Evolutionary conservation across 2,329 filamentous ascomycete genomes (phyloP).

Genomic region (Aspergillus clavatus): DNA sequence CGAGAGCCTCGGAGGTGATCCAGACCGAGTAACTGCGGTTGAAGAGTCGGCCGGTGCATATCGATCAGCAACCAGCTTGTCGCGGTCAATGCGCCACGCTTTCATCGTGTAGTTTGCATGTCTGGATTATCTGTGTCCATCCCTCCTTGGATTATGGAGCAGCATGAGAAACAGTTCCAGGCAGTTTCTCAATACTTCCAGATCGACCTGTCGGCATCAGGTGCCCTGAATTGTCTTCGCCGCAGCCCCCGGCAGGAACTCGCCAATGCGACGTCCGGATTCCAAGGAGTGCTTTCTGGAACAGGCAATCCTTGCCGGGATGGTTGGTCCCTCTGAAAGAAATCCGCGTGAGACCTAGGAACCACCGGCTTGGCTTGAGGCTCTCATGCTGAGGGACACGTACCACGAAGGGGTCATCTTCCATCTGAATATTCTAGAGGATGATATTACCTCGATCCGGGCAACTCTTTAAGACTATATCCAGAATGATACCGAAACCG

Average conservation of each 20-base stretch:
- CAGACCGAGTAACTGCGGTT: slow-evolving; percentile 26
- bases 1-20: slow-evolving; percentile 29
- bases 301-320: slow-evolving; percentile 26
- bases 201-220: slow-evolving; percentile 11
- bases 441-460: slow-evolving; percentile 14
- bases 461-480: slow-evolving; percentile 10
- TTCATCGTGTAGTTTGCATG: slow-evolving; percentile 24
- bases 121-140: slow-evolving; percentile 20
- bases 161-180: slow-evolving; percentile 20
- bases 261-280: slow-evolving; percentile 18
- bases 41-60: slow-evolving; percentile 26
- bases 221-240: slow-evolving; percentile 17
- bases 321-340: slow-evolving; percentile 20
- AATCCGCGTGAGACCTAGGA: slow-evolving; percentile 11
- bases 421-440: slow-evolving; percentile 19
- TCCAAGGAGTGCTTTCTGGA: slow-evolving; percentile 20
- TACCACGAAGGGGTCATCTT: slow-evolving; percentile 27
- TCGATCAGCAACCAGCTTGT: slow-evolving; percentile 24
- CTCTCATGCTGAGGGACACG: slow-evolving; percentile 22
- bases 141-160: slow-evolving; percentile 19
- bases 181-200: slow-evolving; percentile 18
- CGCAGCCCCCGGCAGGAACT: slow-evolving; percentile 21
- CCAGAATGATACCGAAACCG: slow-evolving; percentile 7
- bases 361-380: slow-evolving; percentile 20
- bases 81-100: slow-evolving; percentile 14